Percentiles rank a stretch among this genome's conserved stretches.
phyloP scores from a whole-genome alignment of 768 basidiomycete species.

The Thelephora ganbajun region DNA sequence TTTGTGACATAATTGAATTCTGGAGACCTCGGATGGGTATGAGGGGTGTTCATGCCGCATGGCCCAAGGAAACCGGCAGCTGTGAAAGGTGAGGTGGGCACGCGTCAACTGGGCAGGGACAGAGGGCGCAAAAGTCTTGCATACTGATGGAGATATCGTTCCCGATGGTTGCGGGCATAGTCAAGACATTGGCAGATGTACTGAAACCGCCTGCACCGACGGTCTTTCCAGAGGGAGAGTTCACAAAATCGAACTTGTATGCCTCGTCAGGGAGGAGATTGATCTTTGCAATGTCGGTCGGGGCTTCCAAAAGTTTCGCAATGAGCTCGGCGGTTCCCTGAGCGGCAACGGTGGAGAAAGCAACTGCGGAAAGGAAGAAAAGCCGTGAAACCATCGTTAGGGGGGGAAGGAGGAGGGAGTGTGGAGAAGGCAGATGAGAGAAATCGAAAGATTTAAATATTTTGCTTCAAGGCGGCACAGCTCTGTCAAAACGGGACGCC shows the following conservation, averaged over 20 bases:
- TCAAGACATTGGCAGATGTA: conserved; percentile 11
- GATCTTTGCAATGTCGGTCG: conserved; percentile 11
- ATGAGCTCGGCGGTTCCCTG: not conserved
- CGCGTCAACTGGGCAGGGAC: too few species aligned
- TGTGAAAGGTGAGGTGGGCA: too few species aligned
- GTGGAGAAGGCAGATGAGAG: too few species aligned
- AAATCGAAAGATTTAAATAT: too few species aligned
- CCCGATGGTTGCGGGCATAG: conserved; percentile 16
- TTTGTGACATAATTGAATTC: conserved; percentile 19
- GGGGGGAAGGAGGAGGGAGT: too few species aligned
- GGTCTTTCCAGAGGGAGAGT: conserved; percentile 6
- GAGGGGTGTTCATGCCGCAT: conserved; percentile 22
- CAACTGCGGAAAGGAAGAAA: too few species aligned
- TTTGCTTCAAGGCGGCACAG: too few species aligned
- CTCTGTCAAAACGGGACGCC: too few species aligned
- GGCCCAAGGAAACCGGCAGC: conserved; percentile 3
- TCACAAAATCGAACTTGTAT: conserved; percentile 16
- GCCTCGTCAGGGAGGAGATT: conserved; percentile 11
- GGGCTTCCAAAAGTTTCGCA: conserved; percentile 10
- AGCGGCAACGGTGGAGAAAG: too few species aligned
- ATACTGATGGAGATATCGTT: conserved; percentile 7
- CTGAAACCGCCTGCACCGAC: conserved; percentile 14
- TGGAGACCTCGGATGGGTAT: conserved; percentile 21
- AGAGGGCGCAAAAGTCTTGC: not conserved
- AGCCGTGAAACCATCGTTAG: too few species aligned